Percentiles rank a stretch among this genome's conserved stretches.
phyloP scores from a whole-genome alignment of 805 yeast species.

The Monosporozyma servazzii region DNA sequence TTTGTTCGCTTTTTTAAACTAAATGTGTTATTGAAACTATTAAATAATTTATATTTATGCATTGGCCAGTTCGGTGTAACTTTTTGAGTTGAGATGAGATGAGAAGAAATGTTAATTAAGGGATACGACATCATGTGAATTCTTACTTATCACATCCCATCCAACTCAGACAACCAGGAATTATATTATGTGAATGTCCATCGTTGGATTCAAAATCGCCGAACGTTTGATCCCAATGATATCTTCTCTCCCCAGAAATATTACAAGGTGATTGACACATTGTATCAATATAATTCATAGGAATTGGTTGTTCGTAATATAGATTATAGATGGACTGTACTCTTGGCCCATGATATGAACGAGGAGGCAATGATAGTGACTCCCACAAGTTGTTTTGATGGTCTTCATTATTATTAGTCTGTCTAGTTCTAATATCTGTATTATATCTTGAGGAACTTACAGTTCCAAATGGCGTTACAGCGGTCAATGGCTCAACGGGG shows the following conservation, averaged over 20 bases:
- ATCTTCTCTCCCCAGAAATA: not conserved
- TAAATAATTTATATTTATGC: not conserved
- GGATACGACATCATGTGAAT: not conserved
- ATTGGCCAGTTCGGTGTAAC: not conserved
- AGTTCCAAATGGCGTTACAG: constrained; percentile 2
- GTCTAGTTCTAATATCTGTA: not conserved
- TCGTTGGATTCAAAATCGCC: not conserved
- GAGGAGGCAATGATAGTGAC: not conserved
- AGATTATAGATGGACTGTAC: not conserved
- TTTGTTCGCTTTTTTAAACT: constrained; percentile 3
- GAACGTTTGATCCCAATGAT: not conserved
- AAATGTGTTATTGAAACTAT: not conserved
- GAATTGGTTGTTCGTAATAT: constrained; percentile 8
- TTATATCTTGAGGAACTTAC: not conserved
- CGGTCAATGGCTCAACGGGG: not conserved
- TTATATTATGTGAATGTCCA: not conserved
- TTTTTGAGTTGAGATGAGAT: not conserved
- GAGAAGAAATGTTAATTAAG: not conserved
- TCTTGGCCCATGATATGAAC: not conserved
- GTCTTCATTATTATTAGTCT: not conserved
- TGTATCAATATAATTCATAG: constrained; percentile 5
- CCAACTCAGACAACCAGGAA: not conserved
- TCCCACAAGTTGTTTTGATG: not conserved
- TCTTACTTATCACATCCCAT: not conserved
- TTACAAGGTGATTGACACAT: not conserved